A percentile compares a stretch with the other conserved stretches of the same genome.
Conservation (phyloP, 2,329 filamentous ascomycete species). For the Salinomyces thailandicus region DNA sequence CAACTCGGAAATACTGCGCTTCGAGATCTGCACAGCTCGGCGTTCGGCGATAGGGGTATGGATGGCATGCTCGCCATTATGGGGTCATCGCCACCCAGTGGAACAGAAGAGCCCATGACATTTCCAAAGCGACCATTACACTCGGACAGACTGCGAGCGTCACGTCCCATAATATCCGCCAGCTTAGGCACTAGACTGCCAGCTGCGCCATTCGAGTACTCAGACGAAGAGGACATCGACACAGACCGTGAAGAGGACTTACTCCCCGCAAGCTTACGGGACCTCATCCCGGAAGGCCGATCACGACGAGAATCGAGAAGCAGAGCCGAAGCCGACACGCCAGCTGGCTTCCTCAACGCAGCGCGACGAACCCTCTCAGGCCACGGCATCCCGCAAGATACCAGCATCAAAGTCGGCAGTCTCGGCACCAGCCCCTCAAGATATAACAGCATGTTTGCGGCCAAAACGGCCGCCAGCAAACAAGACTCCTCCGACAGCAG, state of each 20-base stretch:
- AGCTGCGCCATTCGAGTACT: slow-evolving; percentile 29
- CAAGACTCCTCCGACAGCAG: slow-evolving; percentile 24
- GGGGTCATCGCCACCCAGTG: slow-evolving; percentile 49
- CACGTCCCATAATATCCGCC: slow-evolving; percentile 49
- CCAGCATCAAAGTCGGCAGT: slow-evolving; percentile 39
- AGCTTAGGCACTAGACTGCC: slow-evolving; percentile 42
- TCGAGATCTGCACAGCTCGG: slow-evolving; percentile 54
- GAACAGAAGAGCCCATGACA: slow-evolving; percentile 56
- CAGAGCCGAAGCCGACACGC: slow-evolving; percentile 42
- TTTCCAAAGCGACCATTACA: slow-evolving; percentile 55
- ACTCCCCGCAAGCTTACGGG: slow-evolving; percentile 59
- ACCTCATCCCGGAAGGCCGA: slow-evolving; percentile 52
- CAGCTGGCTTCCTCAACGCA: slow-evolving; percentile 24
- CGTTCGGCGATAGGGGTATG: slow-evolving; percentile 52
- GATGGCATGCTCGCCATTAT: slow-evolving; percentile 31
- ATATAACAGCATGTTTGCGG: slow-evolving; percentile 49
- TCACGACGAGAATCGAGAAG: slow-evolving; percentile 50
- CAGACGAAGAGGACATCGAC: slow-evolving; percentile 41
- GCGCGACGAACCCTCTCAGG: slow-evolving; percentile 33
- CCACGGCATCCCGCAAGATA: slow-evolving; percentile 28
- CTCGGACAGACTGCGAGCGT: slow-evolving; percentile 49
- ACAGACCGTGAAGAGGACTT: slow-evolving; percentile 84
- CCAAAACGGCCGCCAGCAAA: slow-evolving; percentile 4
- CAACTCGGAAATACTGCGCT: slow-evolving; percentile 31
- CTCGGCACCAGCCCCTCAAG: slow-evolving; percentile 51